These are phyloP conservation scores for Ceratobasidium sp. DNA, from an alignment of 1,284 basidiomycete species.

Conservation along the genomic window DNA sequence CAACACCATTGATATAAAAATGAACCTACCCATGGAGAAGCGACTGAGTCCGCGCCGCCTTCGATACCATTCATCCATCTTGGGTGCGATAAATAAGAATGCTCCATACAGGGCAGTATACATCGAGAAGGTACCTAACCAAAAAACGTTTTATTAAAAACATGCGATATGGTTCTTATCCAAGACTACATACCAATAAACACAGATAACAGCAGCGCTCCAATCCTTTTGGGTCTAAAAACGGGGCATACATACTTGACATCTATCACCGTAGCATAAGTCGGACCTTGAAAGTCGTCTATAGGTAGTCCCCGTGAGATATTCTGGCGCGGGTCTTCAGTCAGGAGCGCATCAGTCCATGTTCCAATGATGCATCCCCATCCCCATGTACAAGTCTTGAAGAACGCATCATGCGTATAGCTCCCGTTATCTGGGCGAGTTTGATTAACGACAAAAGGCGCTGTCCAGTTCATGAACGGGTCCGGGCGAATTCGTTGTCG, in stretches of 20 bases:
- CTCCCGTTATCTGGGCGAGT: not conserved
- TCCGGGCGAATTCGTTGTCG: conserved; percentile 1
- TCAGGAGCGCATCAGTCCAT: conserved; percentile 26
- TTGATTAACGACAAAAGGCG: not conserved
- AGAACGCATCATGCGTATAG: not conserved
- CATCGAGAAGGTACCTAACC: conserved; percentile 34
- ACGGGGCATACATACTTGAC: conserved; percentile 36
- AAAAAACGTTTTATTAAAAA: not conserved
- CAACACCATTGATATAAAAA: not conserved
- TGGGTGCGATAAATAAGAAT: conserved; percentile 22
- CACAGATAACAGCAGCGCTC: conserved; percentile 21
- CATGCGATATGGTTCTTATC: not conserved
- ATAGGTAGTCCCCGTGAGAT: conserved; percentile 26
- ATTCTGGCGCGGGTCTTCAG: not conserved
- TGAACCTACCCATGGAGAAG: not conserved
- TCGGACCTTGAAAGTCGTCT: not conserved
- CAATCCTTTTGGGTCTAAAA: conserved; percentile 8
- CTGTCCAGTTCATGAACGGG: conserved; percentile 25
- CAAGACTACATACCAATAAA: conserved; percentile 24
- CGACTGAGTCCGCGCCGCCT: conserved; percentile 6
- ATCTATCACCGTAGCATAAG: conserved; percentile 29
- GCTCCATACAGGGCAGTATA: conserved; percentile 23
- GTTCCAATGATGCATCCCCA: conserved; percentile 33
- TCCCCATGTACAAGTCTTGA: conserved; percentile 34
- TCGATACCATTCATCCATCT: conserved; percentile 24